phyloP scores from a whole-genome alignment of 768 basidiomycete species.

The Pleurotus citrinopileatus region DNA sequence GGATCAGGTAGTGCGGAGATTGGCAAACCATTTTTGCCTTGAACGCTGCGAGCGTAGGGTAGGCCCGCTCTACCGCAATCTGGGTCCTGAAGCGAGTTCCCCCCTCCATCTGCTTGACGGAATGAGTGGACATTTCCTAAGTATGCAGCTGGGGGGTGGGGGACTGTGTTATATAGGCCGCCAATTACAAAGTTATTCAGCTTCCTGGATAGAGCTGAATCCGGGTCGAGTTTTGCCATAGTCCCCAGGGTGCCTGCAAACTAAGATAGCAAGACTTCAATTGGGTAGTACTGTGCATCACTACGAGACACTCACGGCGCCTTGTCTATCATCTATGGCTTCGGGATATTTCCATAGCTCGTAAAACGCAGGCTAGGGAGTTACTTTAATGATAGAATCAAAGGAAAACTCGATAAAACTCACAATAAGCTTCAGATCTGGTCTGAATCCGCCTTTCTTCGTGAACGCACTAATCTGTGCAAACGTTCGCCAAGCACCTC shows the following conservation, averaged over 20 bases:
- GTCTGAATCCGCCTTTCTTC: not conserved
- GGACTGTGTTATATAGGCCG: slow-evolving; percentile 56
- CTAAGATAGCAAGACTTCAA: not conserved
- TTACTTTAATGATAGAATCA: not conserved
- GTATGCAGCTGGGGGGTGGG: slow-evolving; percentile 42
- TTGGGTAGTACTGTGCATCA: not conserved
- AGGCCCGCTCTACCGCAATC: slow-evolving; percentile 48
- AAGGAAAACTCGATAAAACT: not conserved
- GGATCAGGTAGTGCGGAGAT: slow-evolving; percentile 50
- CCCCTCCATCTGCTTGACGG: slow-evolving; percentile 48
- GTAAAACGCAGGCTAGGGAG: not conserved
- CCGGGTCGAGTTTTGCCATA: not conserved
- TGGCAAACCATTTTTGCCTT: slow-evolving; percentile 37
- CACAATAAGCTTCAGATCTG: not conserved
- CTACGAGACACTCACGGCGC: not conserved
- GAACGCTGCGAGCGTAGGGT: slow-evolving; percentile 54
- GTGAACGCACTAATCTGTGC: not conserved
- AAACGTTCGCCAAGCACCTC: too few relatives aligned
- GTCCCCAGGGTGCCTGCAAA: not conserved
- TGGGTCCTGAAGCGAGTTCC: slow-evolving; percentile 43
- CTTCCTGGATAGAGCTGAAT: slow-evolving; percentile 11
- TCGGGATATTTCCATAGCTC: not conserved
- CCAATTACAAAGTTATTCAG: slow-evolving; percentile 26
- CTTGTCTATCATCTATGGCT: not conserved
- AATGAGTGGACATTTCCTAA: slow-evolving; percentile 32